These are phyloP conservation scores for Lipomyces yamanashiensis DNA, from an alignment of 805 yeast genomes.

Conservation along the genomic window DNA sequence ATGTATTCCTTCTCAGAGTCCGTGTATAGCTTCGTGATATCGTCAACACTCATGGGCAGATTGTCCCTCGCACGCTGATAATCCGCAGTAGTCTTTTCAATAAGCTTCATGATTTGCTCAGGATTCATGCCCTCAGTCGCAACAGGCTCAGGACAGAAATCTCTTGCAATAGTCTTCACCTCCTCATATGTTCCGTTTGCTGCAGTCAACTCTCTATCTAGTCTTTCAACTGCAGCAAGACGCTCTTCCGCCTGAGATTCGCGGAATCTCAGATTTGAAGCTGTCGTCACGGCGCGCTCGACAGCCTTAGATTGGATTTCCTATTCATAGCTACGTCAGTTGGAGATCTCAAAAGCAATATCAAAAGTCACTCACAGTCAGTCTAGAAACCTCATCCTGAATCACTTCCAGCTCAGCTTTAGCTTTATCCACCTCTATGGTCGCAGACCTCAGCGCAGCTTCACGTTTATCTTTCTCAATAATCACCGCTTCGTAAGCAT, in stretches of 20 bases:
- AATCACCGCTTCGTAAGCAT: constrained; percentile 17
- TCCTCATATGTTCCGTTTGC: constrained; percentile 1
- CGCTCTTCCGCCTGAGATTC: constrained; percentile 8
- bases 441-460: constrained; percentile 4
- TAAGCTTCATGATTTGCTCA: not conserved
- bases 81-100: constrained; percentile 10
- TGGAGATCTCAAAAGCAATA: not conserved
- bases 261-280: constrained; percentile 9
- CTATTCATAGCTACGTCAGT: not conserved
- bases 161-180: constrained; percentile 5
- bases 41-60: constrained; percentile 26
- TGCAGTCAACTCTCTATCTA: not conserved
- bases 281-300: not conserved
- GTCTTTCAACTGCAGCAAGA: constrained; percentile 8
- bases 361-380: not conserved
- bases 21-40: constrained; percentile 27
- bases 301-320: not conserved
- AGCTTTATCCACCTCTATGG: not conserved
- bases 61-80: constrained; percentile 17
- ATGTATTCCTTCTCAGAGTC: constrained; percentile 19
- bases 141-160: constrained; percentile 5
- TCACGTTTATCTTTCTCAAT: constrained; percentile 19
- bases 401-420: not conserved
- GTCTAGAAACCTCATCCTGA: constrained; percentile 4
- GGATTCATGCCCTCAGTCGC: constrained; percentile 5